Evolutionary conservation across 2,329 filamentous ascomycete species (phyloP).

Genomic region (Xylariaceae sp.): DNA sequence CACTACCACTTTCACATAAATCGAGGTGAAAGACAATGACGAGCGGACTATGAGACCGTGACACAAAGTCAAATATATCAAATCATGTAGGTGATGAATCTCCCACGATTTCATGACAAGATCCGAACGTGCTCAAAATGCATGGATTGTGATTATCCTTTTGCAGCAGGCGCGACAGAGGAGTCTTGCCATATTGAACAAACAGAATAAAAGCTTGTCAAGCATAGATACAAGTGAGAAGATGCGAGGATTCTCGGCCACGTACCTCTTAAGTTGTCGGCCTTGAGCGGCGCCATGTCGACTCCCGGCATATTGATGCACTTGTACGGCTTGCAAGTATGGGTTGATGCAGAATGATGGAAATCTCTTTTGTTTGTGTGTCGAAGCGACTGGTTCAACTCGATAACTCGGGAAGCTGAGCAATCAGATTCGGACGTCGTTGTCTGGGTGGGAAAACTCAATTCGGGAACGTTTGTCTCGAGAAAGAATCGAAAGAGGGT

Average conservation of each 20-base stretch:
- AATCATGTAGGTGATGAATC: too few species aligned
- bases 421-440: not conserved
- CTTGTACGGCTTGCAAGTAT: slow-evolving; percentile 5
- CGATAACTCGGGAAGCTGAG: not conserved
- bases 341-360: not conserved
- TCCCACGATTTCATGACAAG: too few species aligned
- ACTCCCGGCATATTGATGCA: slow-evolving; percentile 31
- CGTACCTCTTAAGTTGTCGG: slow-evolving; percentile 38
- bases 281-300: slow-evolving; percentile 31
- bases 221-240: too few species aligned
- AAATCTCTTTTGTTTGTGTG: not conserved
- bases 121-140: too few species aligned
- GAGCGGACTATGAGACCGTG: not conserved
- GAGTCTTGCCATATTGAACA: too few species aligned
- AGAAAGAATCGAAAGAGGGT: not conserved
- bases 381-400: not conserved
- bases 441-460: too few species aligned
- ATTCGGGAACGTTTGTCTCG: slow-evolving; percentile 2
- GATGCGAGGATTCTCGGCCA: slow-evolving; percentile 5
- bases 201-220: too few species aligned
- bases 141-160: too few species aligned
- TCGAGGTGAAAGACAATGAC: not conserved
- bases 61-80: too few species aligned
- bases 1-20: not conserved
- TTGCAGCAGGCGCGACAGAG: too few species aligned